Percentiles rank a stretch among this genome's conserved stretches.
Conservation (phyloP, 1,139 yeast genomes). For the Arxiozyma slooffiae region DNA sequence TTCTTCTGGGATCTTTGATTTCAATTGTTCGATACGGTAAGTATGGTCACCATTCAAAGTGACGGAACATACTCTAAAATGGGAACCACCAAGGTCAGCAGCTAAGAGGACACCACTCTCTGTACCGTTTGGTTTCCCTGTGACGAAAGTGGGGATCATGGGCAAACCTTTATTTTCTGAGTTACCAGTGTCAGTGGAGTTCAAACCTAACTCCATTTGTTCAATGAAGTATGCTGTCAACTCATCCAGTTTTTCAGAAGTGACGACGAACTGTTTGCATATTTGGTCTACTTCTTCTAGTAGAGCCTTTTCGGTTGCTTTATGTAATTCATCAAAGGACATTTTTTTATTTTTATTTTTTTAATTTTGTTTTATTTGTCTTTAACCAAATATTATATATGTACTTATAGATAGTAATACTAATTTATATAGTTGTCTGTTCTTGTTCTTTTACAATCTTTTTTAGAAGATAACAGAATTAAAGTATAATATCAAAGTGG, state of each 20-base stretch:
- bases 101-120: slow-evolving; percentile 73
- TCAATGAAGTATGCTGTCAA: slow-evolving; percentile 58
- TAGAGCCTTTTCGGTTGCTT: slow-evolving; percentile 17
- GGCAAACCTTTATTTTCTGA: slow-evolving; percentile 43
- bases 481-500: no score
- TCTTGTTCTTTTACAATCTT: no score
- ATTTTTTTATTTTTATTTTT: no score
- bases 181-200: slow-evolving; percentile 32
- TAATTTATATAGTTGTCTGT: no score
- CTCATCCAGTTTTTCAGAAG: slow-evolving; percentile 41
- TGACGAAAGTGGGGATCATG: slow-evolving; percentile 82
- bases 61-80: slow-evolving; percentile 83
- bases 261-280: slow-evolving; percentile 45
- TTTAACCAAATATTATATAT: no score
- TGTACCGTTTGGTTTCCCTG: slow-evolving; percentile 68
- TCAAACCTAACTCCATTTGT: slow-evolving; percentile 55
- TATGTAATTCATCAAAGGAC: slow-evolving; percentile 26
- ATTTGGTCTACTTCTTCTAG: slow-evolving; percentile 39
- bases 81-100: slow-evolving; percentile 83
- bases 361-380: no score
- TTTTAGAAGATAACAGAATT: no score
- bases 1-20: slow-evolving; percentile 63
- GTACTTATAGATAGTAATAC: no score
- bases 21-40: slow-evolving; percentile 59
- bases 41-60: slow-evolving; percentile 71